Conservation (phyloP, 345 rosid genomes). For the Diplotaxis tenuifolia region DNA sequence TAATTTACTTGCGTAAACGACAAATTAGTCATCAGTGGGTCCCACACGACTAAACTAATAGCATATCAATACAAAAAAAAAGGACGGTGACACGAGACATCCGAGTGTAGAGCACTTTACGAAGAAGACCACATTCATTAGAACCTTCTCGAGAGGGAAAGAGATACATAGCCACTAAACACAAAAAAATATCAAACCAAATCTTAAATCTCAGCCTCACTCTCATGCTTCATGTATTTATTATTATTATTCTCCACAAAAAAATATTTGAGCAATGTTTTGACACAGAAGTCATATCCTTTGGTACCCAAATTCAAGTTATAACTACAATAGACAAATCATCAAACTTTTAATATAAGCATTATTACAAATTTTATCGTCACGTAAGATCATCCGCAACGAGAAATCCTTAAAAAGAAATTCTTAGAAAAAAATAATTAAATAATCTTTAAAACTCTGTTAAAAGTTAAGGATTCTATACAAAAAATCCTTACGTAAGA, state of each 20-base stretch:
- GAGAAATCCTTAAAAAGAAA: too few species aligned
- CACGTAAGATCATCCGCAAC: too few species aligned
- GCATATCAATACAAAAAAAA: neutral
- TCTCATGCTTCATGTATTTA: neutral
- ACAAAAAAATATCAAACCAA: constrained; percentile 11
- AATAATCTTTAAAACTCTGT: too few species aligned
- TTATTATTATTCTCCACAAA: neutral
- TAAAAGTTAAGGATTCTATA: too few species aligned
- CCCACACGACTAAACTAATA: constrained; percentile 3
- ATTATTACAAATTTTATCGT: too few species aligned
- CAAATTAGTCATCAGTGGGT: neutral
- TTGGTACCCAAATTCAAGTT: neutral
- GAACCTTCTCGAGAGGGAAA: constrained; percentile 24
- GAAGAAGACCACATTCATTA: constrained; percentile 3
- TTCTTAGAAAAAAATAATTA: too few species aligned
- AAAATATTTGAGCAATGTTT: neutral
- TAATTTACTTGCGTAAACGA: constrained; percentile 2
- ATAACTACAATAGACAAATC: neutral
- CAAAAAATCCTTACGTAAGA: too few species aligned
- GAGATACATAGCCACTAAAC: neutral
- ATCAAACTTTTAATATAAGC: too few species aligned
- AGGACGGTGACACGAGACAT: constrained; percentile 12
- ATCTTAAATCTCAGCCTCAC: constrained; percentile 29
- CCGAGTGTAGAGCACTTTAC: neutral
- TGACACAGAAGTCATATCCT: too few species aligned